Evolutionary conservation across 805 yeast species (phyloP), one percentile per base, ranked within the genome.

Genomic region (Cyberlindnera euphorbiae): DNA sequence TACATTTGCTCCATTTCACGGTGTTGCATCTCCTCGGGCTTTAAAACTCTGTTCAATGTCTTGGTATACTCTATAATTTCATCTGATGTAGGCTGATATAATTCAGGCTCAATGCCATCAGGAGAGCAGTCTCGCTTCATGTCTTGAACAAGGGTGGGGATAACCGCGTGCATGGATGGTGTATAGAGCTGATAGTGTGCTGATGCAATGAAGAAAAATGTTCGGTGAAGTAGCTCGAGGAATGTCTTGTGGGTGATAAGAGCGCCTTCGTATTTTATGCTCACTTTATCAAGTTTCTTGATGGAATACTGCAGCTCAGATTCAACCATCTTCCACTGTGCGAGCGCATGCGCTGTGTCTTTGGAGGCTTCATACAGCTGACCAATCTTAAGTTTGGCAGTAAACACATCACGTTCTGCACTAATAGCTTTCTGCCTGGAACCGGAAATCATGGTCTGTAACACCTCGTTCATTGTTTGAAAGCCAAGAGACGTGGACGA

Each of bases 181-280:
- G 62, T 52, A 29, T 66, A 64, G 23, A 66, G 53, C 47, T 82
- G 89, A 45, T 70, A 84, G 50, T 82, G 75, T 0, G 83, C 74
- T 2, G 88, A 76, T 0, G 86, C 97, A 17, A 83, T 63, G 43
- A 87, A 75, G 52, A 89, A 90, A 52, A 75, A 82, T 29, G 81
- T 70, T 34, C 89, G 79, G 55, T 93, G 97, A 12, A 85, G 59
- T 9, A 77, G 50, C 33, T 85, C 82, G 22, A 69, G 46, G 1
- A 76, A 78, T 71, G 11, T 63, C 52, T 42, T n/a, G n/a, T n/a
- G n/a, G n/a, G n/a, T n/a, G n/a, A n/a, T n/a, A n/a, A n/a, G n/a
- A n/a, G n/a, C n/a, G n/a, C n/a, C n/a, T n/a, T n/a, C n/a, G n/a
- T n/a, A n/a, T 35, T 12, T 33, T 27, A 13, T 41, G 16, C 30